Evolutionary conservation across 345 rosid species (phyloP).

Genomic region (Hirschfeldia incana): DNA sequence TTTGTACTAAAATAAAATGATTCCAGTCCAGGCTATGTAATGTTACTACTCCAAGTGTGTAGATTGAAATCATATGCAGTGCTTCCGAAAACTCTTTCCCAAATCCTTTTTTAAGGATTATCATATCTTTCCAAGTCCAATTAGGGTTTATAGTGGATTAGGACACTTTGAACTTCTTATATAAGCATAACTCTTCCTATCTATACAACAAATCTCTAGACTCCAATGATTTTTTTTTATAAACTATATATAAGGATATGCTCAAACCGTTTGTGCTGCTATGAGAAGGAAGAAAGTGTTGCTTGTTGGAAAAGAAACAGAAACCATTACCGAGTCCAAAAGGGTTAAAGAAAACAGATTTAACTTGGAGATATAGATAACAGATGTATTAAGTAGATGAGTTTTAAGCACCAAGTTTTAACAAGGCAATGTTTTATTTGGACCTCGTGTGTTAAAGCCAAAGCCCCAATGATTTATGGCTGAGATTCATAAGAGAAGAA

Average conservation of each 20-base stretch:
- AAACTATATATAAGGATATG: background rate
- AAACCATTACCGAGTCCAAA: background rate
- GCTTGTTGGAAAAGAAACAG: background rate
- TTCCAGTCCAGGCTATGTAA: too few relatives aligned
- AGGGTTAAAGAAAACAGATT: background rate
- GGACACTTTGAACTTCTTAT: background rate
- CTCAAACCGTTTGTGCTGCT: background rate
- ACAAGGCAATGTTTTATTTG: background rate
- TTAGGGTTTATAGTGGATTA: background rate
- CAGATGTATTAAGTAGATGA: background rate
- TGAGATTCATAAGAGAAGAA: constrained; percentile 19
- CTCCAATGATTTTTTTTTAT: background rate
- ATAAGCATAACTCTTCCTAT: background rate
- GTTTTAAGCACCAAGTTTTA: constrained; percentile 10
- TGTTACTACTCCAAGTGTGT: background rate
- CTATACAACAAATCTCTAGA: background rate
- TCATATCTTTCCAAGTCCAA: background rate
- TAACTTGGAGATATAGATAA: background rate
- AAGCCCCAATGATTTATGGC: background rate
- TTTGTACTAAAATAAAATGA: background rate
- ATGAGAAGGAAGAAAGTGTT: background rate
- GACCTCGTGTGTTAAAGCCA: constrained; percentile 15
- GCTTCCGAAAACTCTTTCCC: background rate
- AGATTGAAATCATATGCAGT: background rate
- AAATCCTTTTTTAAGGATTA: background rate